phyloP scores from a whole-genome alignment of 2,329 filamentous ascomycete species.

The Fusarium brevicatenulatum region DNA sequence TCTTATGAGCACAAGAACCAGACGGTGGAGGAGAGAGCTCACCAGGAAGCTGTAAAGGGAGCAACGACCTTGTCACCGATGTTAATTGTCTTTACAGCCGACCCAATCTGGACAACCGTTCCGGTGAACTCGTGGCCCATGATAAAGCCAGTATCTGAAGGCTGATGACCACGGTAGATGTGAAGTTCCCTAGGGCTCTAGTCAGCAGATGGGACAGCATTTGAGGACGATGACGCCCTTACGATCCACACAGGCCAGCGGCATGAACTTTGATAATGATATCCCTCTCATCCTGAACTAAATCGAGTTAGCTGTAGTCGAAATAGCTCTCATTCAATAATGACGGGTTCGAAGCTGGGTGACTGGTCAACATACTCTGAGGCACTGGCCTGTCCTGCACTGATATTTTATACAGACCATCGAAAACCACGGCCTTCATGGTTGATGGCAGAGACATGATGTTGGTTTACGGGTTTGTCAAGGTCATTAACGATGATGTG shows the following conservation, averaged over 20 bases:
- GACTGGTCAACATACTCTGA: constrained; percentile 54
- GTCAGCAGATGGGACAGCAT: not conserved
- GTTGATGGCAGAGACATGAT: constrained; percentile 56
- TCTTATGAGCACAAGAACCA: constrained; percentile 2
- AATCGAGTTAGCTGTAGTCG: constrained; percentile 13
- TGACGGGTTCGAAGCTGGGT: not conserved
- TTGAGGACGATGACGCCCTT: constrained; percentile 44
- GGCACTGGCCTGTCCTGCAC: constrained; percentile 85
- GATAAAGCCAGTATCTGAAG: constrained; percentile 70
- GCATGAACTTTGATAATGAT: constrained; percentile 85
- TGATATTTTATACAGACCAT: constrained; percentile 78
- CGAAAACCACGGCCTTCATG: constrained; percentile 92
- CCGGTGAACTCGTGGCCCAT: constrained; percentile 93
- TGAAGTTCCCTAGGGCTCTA: constrained; percentile 76
- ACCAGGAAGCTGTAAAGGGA: constrained; percentile 86
- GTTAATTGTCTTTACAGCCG: constrained; percentile 73
- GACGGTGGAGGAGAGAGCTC: constrained; percentile 42
- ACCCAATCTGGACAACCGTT: constrained; percentile 73
- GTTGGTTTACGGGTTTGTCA: not conserved
- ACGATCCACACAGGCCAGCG: constrained; percentile 90
- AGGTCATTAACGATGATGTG: not conserved
- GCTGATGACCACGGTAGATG: constrained; percentile 84
- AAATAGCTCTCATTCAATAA: not conserved
- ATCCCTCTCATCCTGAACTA: constrained; percentile 75
- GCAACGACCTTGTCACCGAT: constrained; percentile 83